Evolutionary conservation across 1,284 basidiomycete species (phyloP), one percentile per base, ranked within the genome.

Genomic region (Papiliotrema laurentii): DNA sequence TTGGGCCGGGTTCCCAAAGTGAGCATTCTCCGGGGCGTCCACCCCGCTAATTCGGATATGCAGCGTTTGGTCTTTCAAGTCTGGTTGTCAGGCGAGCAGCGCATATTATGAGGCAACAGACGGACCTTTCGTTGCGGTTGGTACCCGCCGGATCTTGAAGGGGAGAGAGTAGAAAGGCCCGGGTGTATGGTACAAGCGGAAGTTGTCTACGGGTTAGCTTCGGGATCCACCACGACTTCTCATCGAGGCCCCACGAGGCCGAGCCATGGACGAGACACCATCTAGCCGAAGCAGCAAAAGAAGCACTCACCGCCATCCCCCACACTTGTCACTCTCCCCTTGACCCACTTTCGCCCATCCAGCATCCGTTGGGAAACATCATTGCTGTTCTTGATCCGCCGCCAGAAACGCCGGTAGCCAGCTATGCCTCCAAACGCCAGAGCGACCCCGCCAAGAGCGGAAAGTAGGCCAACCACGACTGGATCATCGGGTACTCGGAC

Each of bases 21-120:
- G 87, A 0, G 82, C 77, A 11, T 76, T 80, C 77, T 94, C 91
- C 0, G 91, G 91, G 1, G 91, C 91, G 67, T 96, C 91, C 10
- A 90, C 82, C 0, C 87, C 91, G 9, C 86, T 87, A 41, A 94
- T 81, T 22, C 91, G 82, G 39, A 96, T 83, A 60, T 86, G 84
- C 18, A 94, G 77, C 0, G 89, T 93, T 59, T 87, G 75, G 54
- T 84, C 80, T 64, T 81, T 85, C 43, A 90, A 75, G 1, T 81
- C 87, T 87, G 54, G 7, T 18, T 45, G 26, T 50, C 26, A 39
- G 35, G 26, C 16, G 18, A 21, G n/a, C 16, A 31, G 22, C n/a
- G 5, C 22, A 16, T 11, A 9, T 19, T 7, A n/a, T n/a, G 22
- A 18, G 28, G 25, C 4, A 26, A 28, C 28, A 18, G 14, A 30